Base-by-base conservation (phyloP, 2,329 filamentous ascomycete species). In the Stagonosporopsis tanaceti region DNA sequence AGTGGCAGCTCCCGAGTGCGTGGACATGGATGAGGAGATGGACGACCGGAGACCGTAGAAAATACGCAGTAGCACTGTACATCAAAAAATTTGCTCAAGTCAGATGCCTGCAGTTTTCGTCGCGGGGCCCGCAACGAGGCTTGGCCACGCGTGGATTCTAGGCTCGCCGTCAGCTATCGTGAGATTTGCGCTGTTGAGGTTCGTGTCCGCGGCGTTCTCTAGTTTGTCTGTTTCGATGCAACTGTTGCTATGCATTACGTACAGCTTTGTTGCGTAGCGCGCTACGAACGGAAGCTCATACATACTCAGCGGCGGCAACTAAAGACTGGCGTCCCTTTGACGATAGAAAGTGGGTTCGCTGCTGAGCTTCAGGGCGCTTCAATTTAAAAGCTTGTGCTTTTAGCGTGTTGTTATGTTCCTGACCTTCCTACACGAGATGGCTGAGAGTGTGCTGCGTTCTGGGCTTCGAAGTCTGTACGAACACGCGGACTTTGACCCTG, bases 241-340 rank as follows among this genome's bases (percentile, higher is more conserved):
- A 41, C 50, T 44, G 37, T 42, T 45, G 57, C 51, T 56, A 53
- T 46, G 38, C 55, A 59, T 69, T 69, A 69, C 65, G 66, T 69
- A 68, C 57, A 57, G 53, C 39, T 38, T 57, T 46, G 56, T 46
- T 45, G 50, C 50, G 42, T 54, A 63, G 54, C 53, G 60, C 61
- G 63, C 65, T 63, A 65, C 42, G 28, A 28, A 28, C 28, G 30
- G 50, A 60, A 56, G 55, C 40, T 55, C 39, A 44, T 48, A 27
- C 39, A 44, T 48, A 27, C 59, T 48, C 22, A 54, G 42, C 57
- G 59, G 53, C 64, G 61, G 64, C 61, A 55, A 54, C 64, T 61
- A 62, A 41, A 22, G 32, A 27, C 27, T 46, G 48, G 54, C 32
- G 54, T 27, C 46, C 54, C 44, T 53, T 50, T 40, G 17, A 25